Base-by-base conservation (phyloP, 2,329 filamentous ascomycete genomes). In the Colletotrichum shisoi region DNA sequence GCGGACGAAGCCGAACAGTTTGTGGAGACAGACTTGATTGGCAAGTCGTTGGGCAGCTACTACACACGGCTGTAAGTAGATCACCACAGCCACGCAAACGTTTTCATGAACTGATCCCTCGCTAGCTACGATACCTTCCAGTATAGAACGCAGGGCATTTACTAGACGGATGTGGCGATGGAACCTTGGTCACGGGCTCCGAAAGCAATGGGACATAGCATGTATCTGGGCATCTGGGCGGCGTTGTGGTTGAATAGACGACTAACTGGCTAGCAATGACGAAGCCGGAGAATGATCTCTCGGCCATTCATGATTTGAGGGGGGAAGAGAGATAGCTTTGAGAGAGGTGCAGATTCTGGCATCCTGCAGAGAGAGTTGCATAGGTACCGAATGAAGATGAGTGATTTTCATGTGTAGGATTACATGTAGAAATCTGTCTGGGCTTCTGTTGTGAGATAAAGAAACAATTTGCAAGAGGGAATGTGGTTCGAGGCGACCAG, bases 131-230 rank as follows among this genome's bases (percentile, higher is more conserved):
- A 93, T 79, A 92, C 91, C 69, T 94, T 93, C 81, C 91, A 94
- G 81, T 94, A 94, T 80, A 87, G 92, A 74, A 94, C 92, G 42
- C 91, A 94, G 79, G 92, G 91, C 72, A 94, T 94, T 79, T 94
- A 94, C 79, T 94, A 85, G 72, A 69, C 61, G 64, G 68, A n/a
- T 42, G 63, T 49, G 21, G 44, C 42, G 58, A 57, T 15, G 48
- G 42, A 40, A 37, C 15, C 52, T 58, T 57, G 56, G 46, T 54
- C 57, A 62, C 40, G 45, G 15, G 48, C 57, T 61, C 57, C 31
- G 56, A 48, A 52, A 67, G 52, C 66, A 62, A 62, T 57, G 63
- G 45, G 66, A 62, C 39, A 53, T 62, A 57, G 40, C 52, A 57
- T 62, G 63, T 63, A 68, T 68, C 63, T 62, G 58, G 51, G 63